A percentile compares a stretch with the other conserved stretches of the same genome.
phyloP scores from a whole-genome alignment of 202 grass and related monocot species.

The Saccharum hybrid region DNA sequence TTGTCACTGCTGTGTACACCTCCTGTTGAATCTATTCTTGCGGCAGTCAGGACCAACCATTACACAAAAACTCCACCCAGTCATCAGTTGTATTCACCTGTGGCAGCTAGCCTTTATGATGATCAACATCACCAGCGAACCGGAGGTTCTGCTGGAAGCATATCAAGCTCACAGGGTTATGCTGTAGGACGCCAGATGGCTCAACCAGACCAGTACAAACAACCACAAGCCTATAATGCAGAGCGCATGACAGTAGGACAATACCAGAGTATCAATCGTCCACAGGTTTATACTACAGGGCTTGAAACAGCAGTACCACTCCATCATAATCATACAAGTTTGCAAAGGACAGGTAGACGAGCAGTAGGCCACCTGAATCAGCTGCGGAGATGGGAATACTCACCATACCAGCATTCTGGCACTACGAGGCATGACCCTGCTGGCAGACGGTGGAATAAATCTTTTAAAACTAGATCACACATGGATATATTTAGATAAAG shows the following conservation, averaged over 20 bases:
- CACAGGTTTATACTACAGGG: not conserved
- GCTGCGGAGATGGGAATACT: slow-evolving; percentile 13
- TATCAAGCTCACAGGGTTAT: slow-evolving; percentile 7
- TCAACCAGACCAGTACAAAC: not conserved
- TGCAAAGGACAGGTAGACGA: not conserved
- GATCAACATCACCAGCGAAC: slow-evolving; percentile 16
- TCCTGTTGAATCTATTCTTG: slow-evolving; percentile 49
- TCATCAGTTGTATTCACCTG: slow-evolving; percentile 7
- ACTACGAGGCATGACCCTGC: not conserved
- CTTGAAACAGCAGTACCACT: slow-evolving; percentile 1
- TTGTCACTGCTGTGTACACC: slow-evolving; percentile 60
- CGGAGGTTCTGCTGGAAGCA: slow-evolving; percentile 21
- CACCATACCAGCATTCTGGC: not conserved
- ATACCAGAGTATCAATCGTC: not conserved
- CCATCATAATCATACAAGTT: not conserved
- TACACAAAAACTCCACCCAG: slow-evolving; percentile 16
- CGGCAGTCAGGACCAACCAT: slow-evolving; percentile 22
- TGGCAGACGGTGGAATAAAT: not conserved
- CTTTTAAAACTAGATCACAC: not conserved
- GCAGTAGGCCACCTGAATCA: slow-evolving; percentile 18
- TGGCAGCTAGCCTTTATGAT: slow-evolving; percentile 14
- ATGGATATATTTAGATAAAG: not conserved
- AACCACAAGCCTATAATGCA: not conserved
- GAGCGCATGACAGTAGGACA: not conserved
- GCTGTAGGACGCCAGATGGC: not conserved